phyloP scores from a whole-genome alignment of 305 asterid species.

The Ruellia speciosa region DNA sequence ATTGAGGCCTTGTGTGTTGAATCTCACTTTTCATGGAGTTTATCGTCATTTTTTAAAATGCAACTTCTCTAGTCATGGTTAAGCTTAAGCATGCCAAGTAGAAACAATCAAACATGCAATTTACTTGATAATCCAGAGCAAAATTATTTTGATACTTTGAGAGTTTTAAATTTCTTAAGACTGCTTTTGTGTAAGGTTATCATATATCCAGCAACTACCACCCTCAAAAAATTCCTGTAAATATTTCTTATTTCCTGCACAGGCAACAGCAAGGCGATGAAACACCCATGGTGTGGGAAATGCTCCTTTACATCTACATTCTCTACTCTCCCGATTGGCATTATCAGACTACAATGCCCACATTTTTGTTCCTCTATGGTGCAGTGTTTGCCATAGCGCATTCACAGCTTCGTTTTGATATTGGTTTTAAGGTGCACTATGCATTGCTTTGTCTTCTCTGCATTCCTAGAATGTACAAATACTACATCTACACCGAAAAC shows the following conservation, averaged over 20 bases:
- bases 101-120: too few species aligned
- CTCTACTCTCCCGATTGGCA: slow-evolving; percentile 82
- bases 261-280: slow-evolving; percentile 89
- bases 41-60: too few species aligned
- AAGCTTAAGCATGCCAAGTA: too few species aligned
- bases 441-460: slow-evolving; percentile 63
- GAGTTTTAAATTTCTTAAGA: background rate
- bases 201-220: background rate
- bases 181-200: background rate
- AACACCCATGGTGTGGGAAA: slow-evolving; percentile 86
- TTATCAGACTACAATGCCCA: slow-evolving; percentile 69
- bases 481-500: slow-evolving; percentile 57
- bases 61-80: too few species aligned
- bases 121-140: too few species aligned
- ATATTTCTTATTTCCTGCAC: slow-evolving; percentile 14
- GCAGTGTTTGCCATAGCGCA: slow-evolving; percentile 49
- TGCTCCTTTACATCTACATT: slow-evolving; percentile 65
- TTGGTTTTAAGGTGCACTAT: slow-evolving; percentile 54
- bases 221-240: slow-evolving; percentile 4
- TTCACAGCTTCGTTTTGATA: slow-evolving; percentile 42
- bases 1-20: too few species aligned
- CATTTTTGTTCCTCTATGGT: slow-evolving; percentile 62
- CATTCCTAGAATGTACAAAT: slow-evolving; percentile 64
- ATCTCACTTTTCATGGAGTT: too few species aligned
- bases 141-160: too few species aligned